Evolutionary conservation across 2,329 filamentous ascomycete genomes (phyloP), one percentile per base, ranked within the genome.

Genomic region (Sporothrix pseudoabietina): DNA sequence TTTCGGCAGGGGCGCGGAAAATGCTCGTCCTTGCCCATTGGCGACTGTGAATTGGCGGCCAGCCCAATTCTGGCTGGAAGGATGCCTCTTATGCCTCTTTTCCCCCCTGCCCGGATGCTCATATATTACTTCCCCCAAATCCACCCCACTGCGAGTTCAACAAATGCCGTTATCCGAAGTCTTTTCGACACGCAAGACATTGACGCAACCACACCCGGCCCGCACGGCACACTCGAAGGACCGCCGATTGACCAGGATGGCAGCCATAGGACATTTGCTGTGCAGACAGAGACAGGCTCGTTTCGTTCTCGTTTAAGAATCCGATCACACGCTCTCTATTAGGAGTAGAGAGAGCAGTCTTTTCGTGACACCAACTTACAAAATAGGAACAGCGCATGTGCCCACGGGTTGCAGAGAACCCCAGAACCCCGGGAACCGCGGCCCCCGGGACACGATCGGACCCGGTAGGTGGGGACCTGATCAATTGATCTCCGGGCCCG

Each of bases 401-500:
- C 35, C 35, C 35, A 35, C 35, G 35, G 35, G 8, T 8, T 35
- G 35, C 35, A 35, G 35, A 35, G 35, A 8, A 35, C 8, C 35
- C 35, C 35, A 35, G 35, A 35, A 4, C 47, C 19, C 47, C 16
- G 47, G 6, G n/a, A 66, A 10, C 14, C 22, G 10, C 41, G 41
- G 22, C 8, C 63, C n/a, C 4, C 59, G 35, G 35, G 59, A 10
- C 14, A 19, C 47, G 4, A 26, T 35, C 44, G 65, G 65, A 22
- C 65, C 65, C 65, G 65, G 65, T 49, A 49, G 9, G 10, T 44
- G 44, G 44, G 26, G 19, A 32, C 19, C 44, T 52, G 44, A 14
- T 68, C 65, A 26, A 52, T 49, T 52, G 26, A 52, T 52, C 65
- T 10, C 63, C 63, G 22, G 44, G 63, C 22, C 63, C 44, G 44